Evolutionary conservation across 2,329 filamentous ascomycete genomes (phyloP).

Genomic region (Neofusicoccum sp.): DNA sequence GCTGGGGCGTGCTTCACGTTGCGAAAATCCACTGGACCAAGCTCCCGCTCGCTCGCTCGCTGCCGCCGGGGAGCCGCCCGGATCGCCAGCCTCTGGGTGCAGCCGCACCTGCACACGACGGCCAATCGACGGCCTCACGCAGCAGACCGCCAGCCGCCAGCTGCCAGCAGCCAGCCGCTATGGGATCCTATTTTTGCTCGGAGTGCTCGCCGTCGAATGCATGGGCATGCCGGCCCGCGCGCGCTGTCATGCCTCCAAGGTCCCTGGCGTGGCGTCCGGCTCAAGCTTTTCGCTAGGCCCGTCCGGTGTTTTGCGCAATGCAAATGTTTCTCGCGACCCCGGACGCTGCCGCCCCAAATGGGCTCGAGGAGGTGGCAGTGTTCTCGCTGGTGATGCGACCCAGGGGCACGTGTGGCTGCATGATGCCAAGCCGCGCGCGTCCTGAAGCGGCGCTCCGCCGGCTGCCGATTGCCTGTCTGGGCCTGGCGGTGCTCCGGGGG

Average conservation of each 20-base stretch:
- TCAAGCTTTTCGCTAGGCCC: slow-evolving; percentile 12
- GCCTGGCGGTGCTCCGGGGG: not conserved
- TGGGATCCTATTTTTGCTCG: slow-evolving; percentile 1
- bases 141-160: not conserved
- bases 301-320: slow-evolving; percentile 5
- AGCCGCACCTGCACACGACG: not conserved
- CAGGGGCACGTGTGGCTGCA: slow-evolving; percentile 4
- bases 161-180: not conserved
- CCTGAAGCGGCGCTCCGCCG: slow-evolving; percentile 1
- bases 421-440: not conserved
- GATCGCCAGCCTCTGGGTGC: not conserved
- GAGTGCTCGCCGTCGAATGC: not conserved
- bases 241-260: not conserved
- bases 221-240: not conserved
- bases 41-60: not conserved
- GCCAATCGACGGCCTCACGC: not conserved
- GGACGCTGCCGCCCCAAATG: not conserved
- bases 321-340: slow-evolving; percentile 3
- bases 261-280: not conserved
- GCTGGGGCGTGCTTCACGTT: slow-evolving; percentile 1
- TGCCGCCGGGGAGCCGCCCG: not conserved
- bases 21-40: not conserved
- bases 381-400: slow-evolving; percentile 15
- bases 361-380: slow-evolving; percentile 16
- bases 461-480: not conserved